Base-by-base conservation (phyloP, 148 eudicot species). In the Chenopodium album region DNA sequence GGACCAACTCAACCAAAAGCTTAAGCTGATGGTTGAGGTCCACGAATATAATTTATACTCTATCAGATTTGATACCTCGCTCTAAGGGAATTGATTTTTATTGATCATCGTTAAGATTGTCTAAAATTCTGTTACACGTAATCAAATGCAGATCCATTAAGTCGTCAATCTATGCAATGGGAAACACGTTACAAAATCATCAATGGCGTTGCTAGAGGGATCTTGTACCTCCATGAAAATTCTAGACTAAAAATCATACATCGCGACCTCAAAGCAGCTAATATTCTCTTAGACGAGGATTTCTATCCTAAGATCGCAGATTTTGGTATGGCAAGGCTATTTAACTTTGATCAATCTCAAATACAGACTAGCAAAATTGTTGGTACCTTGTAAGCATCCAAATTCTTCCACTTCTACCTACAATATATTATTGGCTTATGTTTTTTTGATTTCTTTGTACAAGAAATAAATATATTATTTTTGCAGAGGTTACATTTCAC, bases 251-350 rank as follows among this genome's bases (percentile, higher is more conserved):
- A 82, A n/a, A 80, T 87, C 34, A 81, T 85, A 28, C 89, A 87
- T 68, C 81, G 80, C n/a, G 87, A 87, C 62, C 82, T 87, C 9
- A 87, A 82, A 78, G 78, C 89, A 3, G 78, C 50, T 7, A 87
- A 87, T 62, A 73, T 87, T 11, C 63, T 87, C 20, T 48, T 87
- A 23, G 87, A 82, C 7, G 78, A 26, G 1, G 44, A 78, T 9
- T 80, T 87, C 77, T 75, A 80, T 50, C 88, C 89, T 4, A 87
- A 87, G 80, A 87, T 87, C 31, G 79, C 88, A 13, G 88, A 87
- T 71, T 87, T 87, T 80, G 85, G 89, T 29, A 32, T 69, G 86
- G 88, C 89, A 41, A 81, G 82, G 60, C 26, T 83, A 52, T 82
- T 87, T 70, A 59, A 37, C 8, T 20, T 29, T 4, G 85, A 80